These are phyloP conservation scores for Boletus smithii DNA, from an alignment of 1,284 basidiomycete species.

Conservation along the genomic window DNA sequence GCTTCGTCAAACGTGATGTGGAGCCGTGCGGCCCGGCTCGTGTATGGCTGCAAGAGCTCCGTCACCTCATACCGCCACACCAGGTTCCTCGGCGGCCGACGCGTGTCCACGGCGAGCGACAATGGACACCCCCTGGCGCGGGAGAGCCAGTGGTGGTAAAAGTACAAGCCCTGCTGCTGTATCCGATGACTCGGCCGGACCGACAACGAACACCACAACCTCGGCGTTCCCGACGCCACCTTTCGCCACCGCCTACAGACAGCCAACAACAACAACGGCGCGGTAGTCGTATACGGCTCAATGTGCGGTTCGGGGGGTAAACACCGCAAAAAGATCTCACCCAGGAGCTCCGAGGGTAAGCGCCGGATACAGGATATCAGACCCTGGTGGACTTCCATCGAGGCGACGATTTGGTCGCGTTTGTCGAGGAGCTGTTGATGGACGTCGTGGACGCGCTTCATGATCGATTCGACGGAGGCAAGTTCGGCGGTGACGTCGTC, in stretches of 20 bases:
- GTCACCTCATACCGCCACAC: constrained; percentile 26
- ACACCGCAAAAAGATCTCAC: constrained; percentile 37
- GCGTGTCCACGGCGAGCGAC: constrained; percentile 22
- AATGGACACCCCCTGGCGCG: constrained; percentile 15
- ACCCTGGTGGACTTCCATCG: constrained; percentile 19
- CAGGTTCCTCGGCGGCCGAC: constrained; percentile 15
- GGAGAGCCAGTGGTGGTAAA: constrained; percentile 22
- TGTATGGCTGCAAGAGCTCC: constrained; percentile 23
- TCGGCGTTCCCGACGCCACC: constrained; percentile 23
- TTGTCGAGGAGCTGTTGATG: constrained; percentile 19
- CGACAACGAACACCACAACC: constrained; percentile 24
- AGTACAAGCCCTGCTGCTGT: constrained; percentile 15
- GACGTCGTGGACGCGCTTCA: constrained; percentile 15
- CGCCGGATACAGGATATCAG: constrained; percentile 34
- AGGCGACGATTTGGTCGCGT: constrained; percentile 14
- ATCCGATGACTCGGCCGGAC: constrained; percentile 14
- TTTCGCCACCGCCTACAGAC: constrained; percentile 24
- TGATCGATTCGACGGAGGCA: constrained; percentile 11
- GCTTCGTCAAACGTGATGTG: constrained; percentile 19
- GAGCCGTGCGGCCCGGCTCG: constrained; percentile 9
- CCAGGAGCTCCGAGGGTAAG: constrained; percentile 35
- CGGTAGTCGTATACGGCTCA: constrained; percentile 20
- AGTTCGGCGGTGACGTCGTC: constrained; percentile 18
- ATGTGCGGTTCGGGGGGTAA: constrained; percentile 26
- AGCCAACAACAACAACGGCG: constrained; percentile 21